Percentiles rank a stretch among this genome's conserved stretches.
phyloP scores from a whole-genome alignment of 352 stramenopile species.

The Pythium dissotocum region DNA sequence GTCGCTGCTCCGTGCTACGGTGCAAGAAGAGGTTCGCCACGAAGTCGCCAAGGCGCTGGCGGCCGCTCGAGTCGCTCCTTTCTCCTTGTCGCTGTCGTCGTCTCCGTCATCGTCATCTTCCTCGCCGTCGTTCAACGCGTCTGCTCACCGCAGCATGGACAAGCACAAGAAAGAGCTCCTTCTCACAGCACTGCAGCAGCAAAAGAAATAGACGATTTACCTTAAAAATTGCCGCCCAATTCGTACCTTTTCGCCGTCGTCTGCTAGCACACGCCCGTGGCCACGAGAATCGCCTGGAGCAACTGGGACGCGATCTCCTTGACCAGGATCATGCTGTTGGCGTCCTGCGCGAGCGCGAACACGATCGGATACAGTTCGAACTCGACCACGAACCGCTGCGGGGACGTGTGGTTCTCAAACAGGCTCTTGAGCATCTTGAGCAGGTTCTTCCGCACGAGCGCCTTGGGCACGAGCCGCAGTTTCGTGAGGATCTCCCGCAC shows the following conservation, averaged over 20 bases:
- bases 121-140: constrained; percentile 43
- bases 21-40: constrained; percentile 62
- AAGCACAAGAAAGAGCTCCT: constrained; percentile 72
- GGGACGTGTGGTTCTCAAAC: constrained; percentile 86
- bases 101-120: constrained; percentile 7
- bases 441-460: constrained; percentile 89
- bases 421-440: constrained; percentile 92
- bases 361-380: constrained; percentile 86
- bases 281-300: constrained; percentile 79
- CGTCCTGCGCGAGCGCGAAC: constrained; percentile 78
- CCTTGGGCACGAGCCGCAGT: constrained; percentile 79
- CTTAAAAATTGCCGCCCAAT: neutral
- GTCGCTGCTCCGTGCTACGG: constrained; percentile 54
- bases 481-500: constrained; percentile 83
- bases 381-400: constrained; percentile 86
- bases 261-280: constrained; percentile 54
- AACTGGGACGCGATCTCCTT: constrained; percentile 89
- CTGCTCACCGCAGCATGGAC: constrained; percentile 63
- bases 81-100: neutral
- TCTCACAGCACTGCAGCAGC: constrained; percentile 45
- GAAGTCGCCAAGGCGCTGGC: constrained; percentile 57
- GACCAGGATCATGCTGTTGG: constrained; percentile 90
- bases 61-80: constrained; percentile 12
- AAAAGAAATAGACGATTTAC: constrained; percentile 29
- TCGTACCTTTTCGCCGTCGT: neutral